Evolutionary conservation across 2,329 filamentous ascomycete species (phyloP), one percentile per base, ranked within the genome.

Genomic region (Diplocarpon rosae): DNA sequence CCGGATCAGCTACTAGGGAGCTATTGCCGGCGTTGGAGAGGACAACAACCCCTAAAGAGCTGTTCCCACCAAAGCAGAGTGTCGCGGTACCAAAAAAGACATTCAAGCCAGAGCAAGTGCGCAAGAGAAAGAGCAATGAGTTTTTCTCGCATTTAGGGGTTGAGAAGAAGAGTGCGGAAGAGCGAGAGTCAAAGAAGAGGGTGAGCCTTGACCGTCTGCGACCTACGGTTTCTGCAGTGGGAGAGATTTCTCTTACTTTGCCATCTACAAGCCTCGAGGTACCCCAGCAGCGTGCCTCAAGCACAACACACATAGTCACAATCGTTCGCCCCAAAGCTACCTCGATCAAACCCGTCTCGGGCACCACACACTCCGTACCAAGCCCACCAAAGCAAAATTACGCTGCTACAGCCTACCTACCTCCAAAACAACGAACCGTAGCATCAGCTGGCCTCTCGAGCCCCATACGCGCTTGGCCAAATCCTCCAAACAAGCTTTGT

Each of bases 51-150:
- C 20, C 20, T 24, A 27, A 20, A n/a, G 5, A 30, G n/a, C 3
- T 29, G 4, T 15, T 1, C 29, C 8, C 27, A n/a, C 20, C 13
- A 8, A 15, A 12, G 16, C 10, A 14, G 24, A 36, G 20, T 9
- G 11, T 14, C 5, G 11, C n/a, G 30, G n/a, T 12, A 9, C 30
- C n/a, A 14, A 10, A 9, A 14, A 14, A 14, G 30, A 32, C 3
- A 12, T 32, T 32, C 11, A 14, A 32, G 3, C n/a, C 30, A 9
- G n/a, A 32, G 9, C 11, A 12, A 14, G 30, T 30, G 24, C 33
- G 20, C 32, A 36, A 42, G 33, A 42, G 39, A 16, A 36, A 36
- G 15, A 42, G 39, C 39, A 27, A 42, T 8, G 9, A 16, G 10
- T 12, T 9, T 11, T 3, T 30, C 5, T 13, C n/a, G 9, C 24